phyloP scores from a whole-genome alignment of 768 basidiomycete species.

The Sistotremastrum suecicum region DNA sequence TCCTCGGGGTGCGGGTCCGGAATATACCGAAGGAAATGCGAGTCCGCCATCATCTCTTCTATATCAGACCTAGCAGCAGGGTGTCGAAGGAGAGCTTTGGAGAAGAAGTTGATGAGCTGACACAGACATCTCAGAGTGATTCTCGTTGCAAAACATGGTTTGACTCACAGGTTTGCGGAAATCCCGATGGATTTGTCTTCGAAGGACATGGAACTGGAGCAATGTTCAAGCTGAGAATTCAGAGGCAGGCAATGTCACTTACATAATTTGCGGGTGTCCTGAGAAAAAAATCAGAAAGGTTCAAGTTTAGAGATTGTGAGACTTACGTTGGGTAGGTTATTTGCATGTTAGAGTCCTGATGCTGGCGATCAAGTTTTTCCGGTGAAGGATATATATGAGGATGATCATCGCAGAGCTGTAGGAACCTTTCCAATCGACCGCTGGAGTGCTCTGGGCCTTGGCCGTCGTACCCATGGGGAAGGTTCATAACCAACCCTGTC shows the following conservation, averaged over 20 bases:
- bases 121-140: neutral
- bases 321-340: constrained; percentile 91
- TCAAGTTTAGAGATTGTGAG: neutral
- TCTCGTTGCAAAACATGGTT: neutral
- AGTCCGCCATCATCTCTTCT: constrained; percentile 79
- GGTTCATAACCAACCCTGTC: constrained; percentile 72
- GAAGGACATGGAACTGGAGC: constrained; percentile 82
- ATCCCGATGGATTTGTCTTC: constrained; percentile 93
- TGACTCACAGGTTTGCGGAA: constrained; percentile 84
- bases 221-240: constrained; percentile 1
- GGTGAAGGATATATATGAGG: constrained; percentile 78
- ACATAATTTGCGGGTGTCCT: constrained; percentile 94
- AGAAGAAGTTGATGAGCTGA: constrained; percentile 90
- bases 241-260: constrained; percentile 11
- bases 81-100: constrained; percentile 89
- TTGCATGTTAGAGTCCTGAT: constrained; percentile 99
- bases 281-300: neutral
- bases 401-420: constrained; percentile 97
- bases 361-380: constrained; percentile 85
- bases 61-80: constrained; percentile 81
- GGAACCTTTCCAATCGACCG: constrained; percentile 87
- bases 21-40: constrained; percentile 86
- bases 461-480: constrained; percentile 96
- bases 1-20: constrained; percentile 66
- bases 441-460: constrained; percentile 98